Evolutionary conservation across 306 rosid species (phyloP), one percentile per base, ranked within the genome.

Genomic region (Quercus gilva): DNA sequence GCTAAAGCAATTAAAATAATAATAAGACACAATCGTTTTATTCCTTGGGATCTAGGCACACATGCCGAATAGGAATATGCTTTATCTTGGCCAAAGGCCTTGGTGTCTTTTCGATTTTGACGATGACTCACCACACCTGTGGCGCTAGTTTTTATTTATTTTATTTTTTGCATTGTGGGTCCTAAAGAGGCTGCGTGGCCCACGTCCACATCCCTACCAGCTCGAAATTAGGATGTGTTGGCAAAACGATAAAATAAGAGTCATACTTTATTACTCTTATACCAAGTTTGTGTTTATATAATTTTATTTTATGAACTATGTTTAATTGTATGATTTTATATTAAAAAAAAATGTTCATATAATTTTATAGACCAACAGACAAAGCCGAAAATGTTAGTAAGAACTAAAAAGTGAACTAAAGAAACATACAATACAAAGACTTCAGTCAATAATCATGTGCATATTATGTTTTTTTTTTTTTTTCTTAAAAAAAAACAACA

Each of bases 211-310:
- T 87, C 89, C 78, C 33, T 81, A 63, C 61, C 80, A 69, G 55
- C 69, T 49, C 21, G 72, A 17, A 72, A 3, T 35, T 67, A 17
- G 41, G 2, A 19, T 67, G 33, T 74, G 76, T 73, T 76, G 73
- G 68, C 84, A 78, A 92, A 77, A 81, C 87, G 91, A 90, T 83
- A 85, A 87, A 83, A 78, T 78, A 79, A 21, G 74, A 83, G 91
- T 86, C 94, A 33, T 59, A 2, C 23, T 71, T 13, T 71, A 49
- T 49, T 12, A 49, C 53, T 49, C 13, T 23, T 23, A 2, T 3
- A 23, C 45, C 11, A 59, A 5, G 65, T 59, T 59, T 10, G 11
- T 59, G 65, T 59, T 20, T 37, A 37, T 37, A 37, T 37, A 6
- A 37, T 6, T 37, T 37, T 37, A 37, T 37, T 37, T 37, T 37